Conservation (phyloP, 2,329 filamentous ascomycete species). For the Sclerotinia sclerotiorum region DNA sequence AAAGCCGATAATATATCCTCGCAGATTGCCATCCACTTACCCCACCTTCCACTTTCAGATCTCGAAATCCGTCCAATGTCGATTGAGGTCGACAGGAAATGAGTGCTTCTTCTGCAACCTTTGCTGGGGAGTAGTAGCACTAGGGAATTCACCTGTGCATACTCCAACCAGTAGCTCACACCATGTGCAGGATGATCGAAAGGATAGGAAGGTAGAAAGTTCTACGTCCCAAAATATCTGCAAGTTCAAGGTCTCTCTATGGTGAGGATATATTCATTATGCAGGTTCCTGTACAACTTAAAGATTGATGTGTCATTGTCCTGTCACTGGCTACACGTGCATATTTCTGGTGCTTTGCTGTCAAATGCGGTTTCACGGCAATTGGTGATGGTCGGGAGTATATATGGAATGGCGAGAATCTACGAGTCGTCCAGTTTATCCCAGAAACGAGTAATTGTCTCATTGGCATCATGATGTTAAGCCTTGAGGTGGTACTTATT, state of each 20-base stretch:
- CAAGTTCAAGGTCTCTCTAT: conserved; percentile 10
- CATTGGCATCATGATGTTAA: conserved; percentile 18
- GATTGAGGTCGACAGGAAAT: conserved; percentile 3
- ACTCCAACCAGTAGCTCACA: background rate
- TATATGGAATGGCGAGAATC: conserved; percentile 12
- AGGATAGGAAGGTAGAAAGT: conserved; percentile 22
- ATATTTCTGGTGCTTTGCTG: background rate
- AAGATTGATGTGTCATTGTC: conserved; percentile 11
- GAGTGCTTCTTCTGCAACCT: background rate
- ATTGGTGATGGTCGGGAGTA: background rate
- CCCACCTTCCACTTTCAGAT: conserved; percentile 7
- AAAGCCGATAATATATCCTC: background rate
- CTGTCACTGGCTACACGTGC: conserved; percentile 22
- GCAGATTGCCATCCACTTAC: conserved; percentile 10
- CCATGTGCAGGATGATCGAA: conserved; percentile 17
- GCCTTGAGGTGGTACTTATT: conserved; percentile 20
- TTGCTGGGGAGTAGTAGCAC: background rate
- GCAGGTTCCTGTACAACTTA: background rate
- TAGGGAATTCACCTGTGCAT: background rate
- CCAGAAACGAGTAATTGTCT: background rate
- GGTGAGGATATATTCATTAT: background rate
- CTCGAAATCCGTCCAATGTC: background rate
- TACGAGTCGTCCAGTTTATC: background rate
- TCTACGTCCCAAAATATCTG: conserved; percentile 10
- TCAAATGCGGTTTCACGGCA: background rate